A percentile compares a stretch with the other conserved stretches of the same genome.
Evolutionary conservation across 345 rosid genomes (phyloP).

Genomic region (Hevea brasiliensis): DNA sequence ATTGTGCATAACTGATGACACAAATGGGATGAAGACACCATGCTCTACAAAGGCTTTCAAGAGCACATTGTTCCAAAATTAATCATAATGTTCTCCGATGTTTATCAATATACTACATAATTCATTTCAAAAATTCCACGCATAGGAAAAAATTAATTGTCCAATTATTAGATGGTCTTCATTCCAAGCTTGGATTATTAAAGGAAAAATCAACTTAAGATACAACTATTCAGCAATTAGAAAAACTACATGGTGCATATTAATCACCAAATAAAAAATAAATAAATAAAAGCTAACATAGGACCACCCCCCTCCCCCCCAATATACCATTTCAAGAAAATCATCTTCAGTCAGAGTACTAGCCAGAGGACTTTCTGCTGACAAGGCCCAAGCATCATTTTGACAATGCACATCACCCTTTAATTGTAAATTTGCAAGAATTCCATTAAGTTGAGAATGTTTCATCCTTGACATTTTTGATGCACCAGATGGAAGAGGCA

Average conservation of each 20-base stretch:
- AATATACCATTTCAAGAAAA: constrained; percentile 86
- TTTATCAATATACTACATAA: not conserved
- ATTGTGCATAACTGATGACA: too few relatives aligned
- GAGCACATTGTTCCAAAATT: too few relatives aligned
- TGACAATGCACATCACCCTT: constrained; percentile 47
- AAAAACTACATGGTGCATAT: constrained; percentile 3
- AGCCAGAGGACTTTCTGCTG: constrained; percentile 78
- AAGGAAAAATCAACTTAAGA: constrained; percentile 12
- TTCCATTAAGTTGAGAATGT: constrained; percentile 27
- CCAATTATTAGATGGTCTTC: not conserved
- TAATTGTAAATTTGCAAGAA: constrained; percentile 31
- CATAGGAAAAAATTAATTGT: not conserved
- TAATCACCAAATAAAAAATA: constrained; percentile 20
- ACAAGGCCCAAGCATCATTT: constrained; percentile 69
- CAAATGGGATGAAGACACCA: too few relatives aligned
- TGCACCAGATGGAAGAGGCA: constrained; percentile 36
- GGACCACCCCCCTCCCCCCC: too few relatives aligned
- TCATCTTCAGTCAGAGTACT: constrained; percentile 82
- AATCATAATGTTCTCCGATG: too few relatives aligned
- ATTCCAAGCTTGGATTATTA: constrained; percentile 1
- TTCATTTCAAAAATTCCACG: not conserved
- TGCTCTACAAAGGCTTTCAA: too few relatives aligned
- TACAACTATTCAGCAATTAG: constrained; percentile 13
- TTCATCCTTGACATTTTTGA: constrained; percentile 41
- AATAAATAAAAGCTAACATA: constrained; percentile 10